These are phyloP conservation scores for Phytophthora aleatoria DNA, from an alignment of 352 stramenopile genomes.

Conservation along the genomic window DNA sequence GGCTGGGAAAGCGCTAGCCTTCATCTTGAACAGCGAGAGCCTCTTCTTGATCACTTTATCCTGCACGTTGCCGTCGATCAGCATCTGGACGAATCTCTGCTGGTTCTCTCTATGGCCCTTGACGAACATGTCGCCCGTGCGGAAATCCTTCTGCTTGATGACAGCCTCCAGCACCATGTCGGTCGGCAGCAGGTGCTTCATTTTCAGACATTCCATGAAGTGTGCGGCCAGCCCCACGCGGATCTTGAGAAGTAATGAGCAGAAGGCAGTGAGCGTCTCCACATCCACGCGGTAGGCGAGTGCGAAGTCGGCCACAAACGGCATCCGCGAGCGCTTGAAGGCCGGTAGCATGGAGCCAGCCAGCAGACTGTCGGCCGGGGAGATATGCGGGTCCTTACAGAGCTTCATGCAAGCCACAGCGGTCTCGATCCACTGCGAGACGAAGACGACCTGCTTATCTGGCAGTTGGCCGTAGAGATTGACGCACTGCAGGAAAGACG, in stretches of 20 bases:
- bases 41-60: slow-evolving; percentile 82
- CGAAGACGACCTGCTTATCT: slow-evolving; percentile 25
- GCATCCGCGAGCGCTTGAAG: slow-evolving; percentile 37
- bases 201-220: slow-evolving; percentile 50
- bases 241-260: slow-evolving; percentile 28
- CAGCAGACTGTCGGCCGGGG: slow-evolving; percentile 36
- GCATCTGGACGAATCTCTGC: slow-evolving; percentile 49
- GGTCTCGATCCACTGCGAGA: slow-evolving; percentile 29
- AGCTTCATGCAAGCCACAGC: slow-evolving; percentile 29
- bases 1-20: slow-evolving; percentile 56
- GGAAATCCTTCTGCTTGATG: slow-evolving; percentile 60
- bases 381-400: slow-evolving; percentile 25
- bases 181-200: slow-evolving; percentile 48
- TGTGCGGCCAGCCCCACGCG: slow-evolving; percentile 44
- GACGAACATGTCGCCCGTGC: slow-evolving; percentile 63
- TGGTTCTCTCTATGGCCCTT: slow-evolving; percentile 42
- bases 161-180: slow-evolving; percentile 44
- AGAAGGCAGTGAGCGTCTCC: slow-evolving; percentile 38
- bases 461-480: slow-evolving; percentile 32
- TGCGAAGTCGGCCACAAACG: slow-evolving; percentile 49
- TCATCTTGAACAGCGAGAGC: slow-evolving; percentile 60
- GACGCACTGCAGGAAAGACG: slow-evolving; percentile 47
- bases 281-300: slow-evolving; percentile 44
- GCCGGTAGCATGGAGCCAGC: slow-evolving; percentile 50
- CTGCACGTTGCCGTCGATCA: slow-evolving; percentile 47